phyloP scores from a whole-genome alignment of 345 rosid species.

The Linum tenue region DNA sequence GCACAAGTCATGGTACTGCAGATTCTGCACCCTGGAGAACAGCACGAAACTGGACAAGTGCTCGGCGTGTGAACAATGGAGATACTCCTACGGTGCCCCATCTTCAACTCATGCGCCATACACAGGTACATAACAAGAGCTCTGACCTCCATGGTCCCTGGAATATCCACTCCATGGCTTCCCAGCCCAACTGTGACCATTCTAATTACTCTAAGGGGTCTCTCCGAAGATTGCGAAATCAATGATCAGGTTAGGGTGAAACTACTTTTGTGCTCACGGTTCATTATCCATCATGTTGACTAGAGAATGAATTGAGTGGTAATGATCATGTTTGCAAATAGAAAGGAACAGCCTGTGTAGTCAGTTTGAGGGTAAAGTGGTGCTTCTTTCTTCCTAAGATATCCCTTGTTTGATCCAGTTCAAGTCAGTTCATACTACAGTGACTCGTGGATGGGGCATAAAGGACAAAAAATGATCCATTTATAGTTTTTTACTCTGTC shows the following conservation, averaged over 20 bases:
- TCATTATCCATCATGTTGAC: background rate
- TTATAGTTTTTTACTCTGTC: no score
- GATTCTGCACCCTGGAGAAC: slow-evolving; percentile 71
- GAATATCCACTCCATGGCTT: no score
- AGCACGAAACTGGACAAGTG: slow-evolving; percentile 51
- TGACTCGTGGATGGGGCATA: no score
- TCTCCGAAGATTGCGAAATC: background rate
- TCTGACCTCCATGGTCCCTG: no score
- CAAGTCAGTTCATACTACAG: no score
- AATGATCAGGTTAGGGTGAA: background rate
- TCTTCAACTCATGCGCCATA: slow-evolving; percentile 45
- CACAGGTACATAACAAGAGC: slow-evolving; percentile 33
- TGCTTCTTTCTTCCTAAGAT: no score
- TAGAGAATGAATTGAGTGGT: background rate
- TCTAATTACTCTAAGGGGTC: no score
- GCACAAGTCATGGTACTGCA: slow-evolving; percentile 57
- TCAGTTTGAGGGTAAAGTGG: no score
- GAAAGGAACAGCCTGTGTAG: no score
- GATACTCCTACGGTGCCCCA: slow-evolving; percentile 70
- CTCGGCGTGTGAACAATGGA: slow-evolving; percentile 76
- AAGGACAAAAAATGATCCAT: no score
- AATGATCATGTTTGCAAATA: background rate
- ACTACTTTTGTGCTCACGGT: background rate
- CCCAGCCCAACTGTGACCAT: no score
- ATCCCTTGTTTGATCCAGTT: no score